A percentile compares a stretch with the other conserved stretches of the same genome.
Evolutionary conservation across 1,139 yeast species (phyloP).

Genomic region (Debaryomyces psychrophilus): DNA sequence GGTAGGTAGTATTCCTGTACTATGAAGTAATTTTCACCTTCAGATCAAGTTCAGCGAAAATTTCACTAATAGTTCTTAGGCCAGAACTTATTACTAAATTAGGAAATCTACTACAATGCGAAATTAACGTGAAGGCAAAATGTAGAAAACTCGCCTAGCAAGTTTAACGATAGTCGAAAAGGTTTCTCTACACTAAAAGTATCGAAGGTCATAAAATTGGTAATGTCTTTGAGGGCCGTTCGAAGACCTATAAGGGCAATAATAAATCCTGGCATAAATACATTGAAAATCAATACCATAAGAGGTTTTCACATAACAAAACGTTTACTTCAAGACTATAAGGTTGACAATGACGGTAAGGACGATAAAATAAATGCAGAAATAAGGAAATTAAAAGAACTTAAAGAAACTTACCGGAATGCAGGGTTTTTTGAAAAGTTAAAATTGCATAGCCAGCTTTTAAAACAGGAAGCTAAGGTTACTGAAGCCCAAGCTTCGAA

Average conservation of each 20-base stretch:
- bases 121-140: constrained; percentile 20
- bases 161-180: not conserved
- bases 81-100: constrained; percentile 14
- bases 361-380: constrained; percentile 20
- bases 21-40: too few species aligned
- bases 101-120: constrained; percentile 18
- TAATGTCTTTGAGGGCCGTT: constrained; percentile 12
- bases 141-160: not conserved
- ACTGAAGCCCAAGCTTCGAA: constrained; percentile 27
- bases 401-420: constrained; percentile 27
- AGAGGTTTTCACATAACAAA: constrained; percentile 10
- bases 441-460: constrained; percentile 27
- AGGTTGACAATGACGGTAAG: constrained; percentile 15
- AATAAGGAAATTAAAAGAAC: constrained; percentile 23
- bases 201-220: constrained; percentile 1
- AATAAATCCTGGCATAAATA: constrained; percentile 3
- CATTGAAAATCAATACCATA: not conserved
- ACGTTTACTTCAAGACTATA: constrained; percentile 11
- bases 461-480: constrained; percentile 30
- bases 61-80: not conserved
- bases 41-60: not conserved
- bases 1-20: too few species aligned
- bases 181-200: not conserved
- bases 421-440: constrained; percentile 34
- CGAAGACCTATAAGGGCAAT: constrained; percentile 11